Evolutionary conservation across 257 asterid genomes (phyloP).

Genomic region (Solanum bukasovii): DNA sequence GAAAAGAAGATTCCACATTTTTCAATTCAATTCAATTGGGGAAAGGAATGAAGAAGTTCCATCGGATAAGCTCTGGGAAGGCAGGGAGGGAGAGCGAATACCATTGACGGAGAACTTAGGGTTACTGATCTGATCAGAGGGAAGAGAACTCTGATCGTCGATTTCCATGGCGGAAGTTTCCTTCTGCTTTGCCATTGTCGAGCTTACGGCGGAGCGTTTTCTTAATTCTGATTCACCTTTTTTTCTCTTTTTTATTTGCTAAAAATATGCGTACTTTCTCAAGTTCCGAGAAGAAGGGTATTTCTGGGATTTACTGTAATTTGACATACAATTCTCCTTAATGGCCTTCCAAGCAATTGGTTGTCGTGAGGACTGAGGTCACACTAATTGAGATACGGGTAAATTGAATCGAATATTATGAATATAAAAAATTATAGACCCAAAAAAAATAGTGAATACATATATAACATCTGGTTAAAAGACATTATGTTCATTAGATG

Average conservation of each 20-base stretch:
- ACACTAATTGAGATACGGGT: too few relatives aligned
- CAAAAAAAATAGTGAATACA: too few relatives aligned
- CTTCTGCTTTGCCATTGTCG: constrained; percentile 46
- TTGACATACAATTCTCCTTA: too few relatives aligned
- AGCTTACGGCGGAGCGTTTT: neutral
- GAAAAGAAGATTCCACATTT: neutral
- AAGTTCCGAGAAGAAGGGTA: too few relatives aligned
- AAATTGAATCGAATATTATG: too few relatives aligned
- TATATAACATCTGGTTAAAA: too few relatives aligned
- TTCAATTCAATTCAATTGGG: neutral
- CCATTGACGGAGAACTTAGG: constrained; percentile 81
- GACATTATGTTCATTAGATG: too few relatives aligned
- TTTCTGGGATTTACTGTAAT: neutral
- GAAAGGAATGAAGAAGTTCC: neutral
- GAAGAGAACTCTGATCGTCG: constrained; percentile 38
- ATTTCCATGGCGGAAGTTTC: constrained; percentile 59
- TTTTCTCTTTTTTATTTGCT: too few relatives aligned
- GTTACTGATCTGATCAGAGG: constrained; percentile 43
- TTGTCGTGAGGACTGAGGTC: too few relatives aligned
- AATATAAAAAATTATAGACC: too few relatives aligned
- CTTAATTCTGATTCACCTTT: neutral
- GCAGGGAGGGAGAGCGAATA: neutral
- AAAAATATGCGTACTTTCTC: neutral
- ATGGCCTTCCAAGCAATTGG: too few relatives aligned
- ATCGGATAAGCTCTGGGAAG: neutral